Base-by-base conservation (phyloP, 2,329 filamentous ascomycete genomes). In the Tolypocladium album region DNA sequence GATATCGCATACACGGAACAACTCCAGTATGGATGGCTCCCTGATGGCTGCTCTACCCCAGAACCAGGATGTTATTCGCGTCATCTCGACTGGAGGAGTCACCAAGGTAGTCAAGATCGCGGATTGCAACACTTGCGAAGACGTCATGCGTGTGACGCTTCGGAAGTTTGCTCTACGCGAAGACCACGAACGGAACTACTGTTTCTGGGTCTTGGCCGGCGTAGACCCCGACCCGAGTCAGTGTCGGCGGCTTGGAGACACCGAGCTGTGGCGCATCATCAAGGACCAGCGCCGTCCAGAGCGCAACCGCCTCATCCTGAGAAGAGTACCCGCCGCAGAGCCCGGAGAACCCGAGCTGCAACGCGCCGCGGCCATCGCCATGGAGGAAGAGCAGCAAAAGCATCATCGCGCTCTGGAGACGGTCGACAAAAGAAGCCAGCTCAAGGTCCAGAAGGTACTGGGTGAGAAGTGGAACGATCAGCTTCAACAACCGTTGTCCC, bases 21-120 rank as follows among this genome's bases (percentile, higher is more conserved):
- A 89, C 68, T 90, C 89, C 59, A 96, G 90, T 73, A 82, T 93
- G 69, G 92, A 97, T 73, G 88, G 88, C 63, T 88, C 90, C 66
- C 86, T 93, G 64, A 94, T 93, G 82, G 90, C 90, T 65, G 88
- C 88, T 61, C 78, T 97, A 68, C 92, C 92, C 60, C 83, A 87
- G 64, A 90, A 92, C 73, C 91, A 95, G 72, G 89, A 92, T 61
- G 85, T 96, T 62, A 96, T 97, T 64, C 85, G 92, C 64, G 91
- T 97, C 66, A 96, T 97, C 69, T 96, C 90, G 65, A 94, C 92
- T 56, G 90, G 87, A 63, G 94, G 92, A 58, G 87, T 92, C 63
- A 96, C 92, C 56, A 96, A 96, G 70, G 92, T 97, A 31, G 87
- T 99, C 69, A 94, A 94, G 73, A 92, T 97, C 65, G 88, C 91